Base-by-base conservation (phyloP, 257 asterid genomes). In the Marsdenia floribunda region DNA sequence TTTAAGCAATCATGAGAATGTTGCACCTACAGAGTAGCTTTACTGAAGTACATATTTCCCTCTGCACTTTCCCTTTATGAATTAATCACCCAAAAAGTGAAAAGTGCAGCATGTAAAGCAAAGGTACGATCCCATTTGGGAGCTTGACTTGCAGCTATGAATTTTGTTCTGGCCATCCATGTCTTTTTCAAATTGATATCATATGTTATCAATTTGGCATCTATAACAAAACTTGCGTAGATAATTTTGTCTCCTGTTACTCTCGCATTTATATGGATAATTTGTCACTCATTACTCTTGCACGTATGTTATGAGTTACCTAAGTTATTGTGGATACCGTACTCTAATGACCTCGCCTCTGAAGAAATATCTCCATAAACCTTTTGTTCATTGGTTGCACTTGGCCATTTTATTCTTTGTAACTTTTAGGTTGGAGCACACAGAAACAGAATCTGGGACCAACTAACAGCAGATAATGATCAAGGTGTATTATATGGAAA, bases 371-470 rank as follows among this genome's bases (percentile, higher is more conserved):
- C 60, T 60, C 37, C 77, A 9, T 46, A 35, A 16, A 9, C 46
- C 11, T 58, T 68, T 58, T 49, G 19, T 14, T 70, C 22, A 13
- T 54, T 37, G 4, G 49, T 40, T 52, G 70, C 70, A 58, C 12
- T 10, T 57, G 26, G 70, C 60, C 40, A 29, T 76, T 29, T 26
- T 54, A 76, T 60, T 77, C 64, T 71, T 46, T 37, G 33, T 70
- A 59, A 42, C 70, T 70, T 59, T 50, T 71, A 53, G 59, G 9
- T 15, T 15, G 37, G 50, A 37, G 58, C 52, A 18, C 38, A 3
- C 59, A 13, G 40, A 58, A 33, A 44, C 1, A 70, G 76, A 76
- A 76, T 70, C 76, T 59, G 80, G 80, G 71, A 70, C 76, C 76
- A 70, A 60, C 66, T 21, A 7, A 70, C 66, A 3, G 76, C 5